phyloP scores from a whole-genome alignment of 2,329 filamentous ascomycete genomes.

The Alternaria brassicicola region DNA sequence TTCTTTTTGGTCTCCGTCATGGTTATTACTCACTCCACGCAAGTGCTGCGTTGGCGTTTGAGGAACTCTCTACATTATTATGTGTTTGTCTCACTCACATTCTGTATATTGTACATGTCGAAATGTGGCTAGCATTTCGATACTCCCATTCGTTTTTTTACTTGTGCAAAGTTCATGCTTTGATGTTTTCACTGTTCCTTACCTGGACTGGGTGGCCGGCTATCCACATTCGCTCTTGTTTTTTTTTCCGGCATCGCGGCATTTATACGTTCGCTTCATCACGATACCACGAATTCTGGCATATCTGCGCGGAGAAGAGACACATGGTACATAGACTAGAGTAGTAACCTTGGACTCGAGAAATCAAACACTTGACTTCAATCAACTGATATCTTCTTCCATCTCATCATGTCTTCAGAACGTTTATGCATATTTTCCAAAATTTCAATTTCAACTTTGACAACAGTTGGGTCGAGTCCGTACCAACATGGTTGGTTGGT shows the following conservation, averaged over 20 bases:
- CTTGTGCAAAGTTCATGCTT: not conserved
- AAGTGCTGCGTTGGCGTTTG: constrained; percentile 15
- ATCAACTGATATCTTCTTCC: not conserved
- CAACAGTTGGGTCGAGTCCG: no score
- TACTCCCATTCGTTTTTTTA: not conserved
- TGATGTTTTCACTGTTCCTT: no score
- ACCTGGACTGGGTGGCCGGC: not conserved
- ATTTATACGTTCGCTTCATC: not conserved
- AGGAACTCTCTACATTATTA: not conserved
- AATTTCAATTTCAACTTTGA: no score
- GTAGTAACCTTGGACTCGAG: not conserved
- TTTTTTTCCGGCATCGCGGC: not conserved
- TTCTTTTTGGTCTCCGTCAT: not conserved
- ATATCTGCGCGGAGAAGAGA: not conserved
- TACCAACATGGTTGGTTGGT: no score
- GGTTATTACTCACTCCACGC: constrained; percentile 2
- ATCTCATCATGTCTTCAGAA: not conserved
- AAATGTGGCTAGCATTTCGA: not conserved
- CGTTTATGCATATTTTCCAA: not conserved
- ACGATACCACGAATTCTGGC: not conserved
- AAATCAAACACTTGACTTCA: not conserved
- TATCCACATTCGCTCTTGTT: not conserved
- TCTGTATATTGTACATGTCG: constrained; percentile 1
- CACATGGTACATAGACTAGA: not conserved
- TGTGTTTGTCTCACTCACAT: no score